Percentiles rank a stretch among this genome's conserved stretches.
These are phyloP conservation scores for Thozetella sp. DNA, from an alignment of 495 filamentous ascomycete species.

Conservation along the genomic window DNA sequence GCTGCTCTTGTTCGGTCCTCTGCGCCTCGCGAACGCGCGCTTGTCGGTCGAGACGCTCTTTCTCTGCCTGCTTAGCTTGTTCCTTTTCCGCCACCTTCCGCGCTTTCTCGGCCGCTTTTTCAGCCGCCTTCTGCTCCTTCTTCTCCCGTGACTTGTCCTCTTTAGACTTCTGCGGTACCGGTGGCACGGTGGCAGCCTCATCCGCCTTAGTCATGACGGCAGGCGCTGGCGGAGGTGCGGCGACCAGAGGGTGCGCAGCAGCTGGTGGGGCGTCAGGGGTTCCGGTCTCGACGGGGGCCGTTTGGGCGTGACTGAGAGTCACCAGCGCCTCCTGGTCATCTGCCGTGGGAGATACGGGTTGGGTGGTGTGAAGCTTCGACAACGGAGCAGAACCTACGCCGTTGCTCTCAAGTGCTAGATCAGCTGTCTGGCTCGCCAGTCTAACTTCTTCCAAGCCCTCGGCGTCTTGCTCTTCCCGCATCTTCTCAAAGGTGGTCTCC, in stretches of 20 bases:
- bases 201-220: constrained; percentile 22
- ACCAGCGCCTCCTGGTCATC: constrained; percentile 56
- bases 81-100: constrained; percentile 69
- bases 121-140: constrained; percentile 55
- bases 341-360: constrained; percentile 27
- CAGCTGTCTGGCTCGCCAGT: constrained; percentile 55
- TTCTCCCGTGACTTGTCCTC: constrained; percentile 55
- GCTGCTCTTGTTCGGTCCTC: constrained; percentile 35
- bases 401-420: constrained; percentile 47
- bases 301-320: constrained; percentile 60
- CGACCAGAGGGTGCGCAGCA: constrained; percentile 30
- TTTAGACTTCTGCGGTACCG: constrained; percentile 41
- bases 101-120: constrained; percentile 66
- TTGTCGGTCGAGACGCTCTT: constrained; percentile 36
- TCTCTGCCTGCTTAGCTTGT: constrained; percentile 63
- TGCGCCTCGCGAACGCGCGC: constrained; percentile 30
- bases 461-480: constrained; percentile 78
- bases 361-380: constrained; percentile 36
- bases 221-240: constrained; percentile 26
- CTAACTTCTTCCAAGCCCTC: constrained; percentile 72
- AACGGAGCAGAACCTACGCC: constrained; percentile 27
- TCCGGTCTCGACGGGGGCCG: constrained; percentile 50
- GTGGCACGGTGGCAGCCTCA: constrained; percentile 33
- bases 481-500: constrained; percentile 89
- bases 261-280: constrained; percentile 9